phyloP scores from a whole-genome alignment of 139 green algal genomes.

The Deuterostichococcus epilithicus region DNA sequence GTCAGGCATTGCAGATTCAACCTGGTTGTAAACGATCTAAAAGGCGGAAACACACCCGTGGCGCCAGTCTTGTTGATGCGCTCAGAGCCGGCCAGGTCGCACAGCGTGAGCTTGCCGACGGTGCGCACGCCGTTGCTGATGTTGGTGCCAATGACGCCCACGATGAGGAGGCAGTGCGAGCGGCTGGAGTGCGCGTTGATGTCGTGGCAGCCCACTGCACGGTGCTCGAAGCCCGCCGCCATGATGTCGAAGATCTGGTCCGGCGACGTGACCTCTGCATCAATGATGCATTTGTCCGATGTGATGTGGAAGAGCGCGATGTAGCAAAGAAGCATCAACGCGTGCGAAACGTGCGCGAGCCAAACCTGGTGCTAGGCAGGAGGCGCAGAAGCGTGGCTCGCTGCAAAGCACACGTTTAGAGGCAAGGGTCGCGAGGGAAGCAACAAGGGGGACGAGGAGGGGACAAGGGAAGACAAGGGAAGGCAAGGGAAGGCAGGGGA shows the following conservation, averaged over 20 bases:
- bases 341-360: no score
- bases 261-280: constrained; percentile 24
- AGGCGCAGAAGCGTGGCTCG: no score
- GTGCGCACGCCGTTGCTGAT: constrained; percentile 13
- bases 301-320: no score
- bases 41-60: constrained; percentile 17
- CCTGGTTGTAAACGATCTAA: neutral
- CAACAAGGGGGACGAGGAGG: no score
- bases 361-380: no score
- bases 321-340: no score
- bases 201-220: constrained; percentile 38
- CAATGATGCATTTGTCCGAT: no score
- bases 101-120: constrained; percentile 32
- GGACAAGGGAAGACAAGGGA: no score
- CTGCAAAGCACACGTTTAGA: no score
- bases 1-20: no score
- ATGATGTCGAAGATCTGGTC: constrained; percentile 42
- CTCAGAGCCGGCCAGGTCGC: constrained; percentile 38
- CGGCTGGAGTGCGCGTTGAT: constrained; percentile 74
- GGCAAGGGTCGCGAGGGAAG: no score
- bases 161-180: constrained; percentile 66
- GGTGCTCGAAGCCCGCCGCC: constrained; percentile 30
- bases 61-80: constrained; percentile 26
- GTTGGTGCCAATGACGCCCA: constrained; percentile 45
- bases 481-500: neutral